These are phyloP conservation scores for Coleophoma cylindrospora DNA, from an alignment of 2,329 filamentous ascomycete genomes.

Conservation along the genomic window DNA sequence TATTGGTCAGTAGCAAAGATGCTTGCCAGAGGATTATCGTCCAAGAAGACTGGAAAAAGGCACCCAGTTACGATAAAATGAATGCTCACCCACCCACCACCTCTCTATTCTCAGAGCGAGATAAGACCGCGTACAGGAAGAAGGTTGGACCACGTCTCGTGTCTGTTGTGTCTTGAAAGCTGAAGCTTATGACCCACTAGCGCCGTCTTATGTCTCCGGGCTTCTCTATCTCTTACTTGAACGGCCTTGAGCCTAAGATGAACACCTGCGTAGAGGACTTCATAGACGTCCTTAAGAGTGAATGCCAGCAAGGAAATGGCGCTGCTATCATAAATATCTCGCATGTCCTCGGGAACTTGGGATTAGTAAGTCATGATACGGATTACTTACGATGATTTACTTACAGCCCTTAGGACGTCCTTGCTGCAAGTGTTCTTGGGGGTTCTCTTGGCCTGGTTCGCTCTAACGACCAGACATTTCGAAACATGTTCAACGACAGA, in stretches of 20 bases:
- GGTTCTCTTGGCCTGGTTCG: constrained; percentile 13
- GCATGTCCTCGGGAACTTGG: constrained; percentile 8
- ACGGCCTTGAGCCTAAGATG: constrained; percentile 11
- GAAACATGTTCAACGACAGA: constrained; percentile 8
- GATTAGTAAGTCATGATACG: constrained; percentile 5
- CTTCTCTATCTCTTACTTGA: constrained; percentile 14
- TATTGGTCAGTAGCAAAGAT: constrained; percentile 10
- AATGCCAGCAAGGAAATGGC: constrained; percentile 6
- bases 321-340: constrained; percentile 7
- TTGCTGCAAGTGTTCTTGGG: constrained; percentile 12
- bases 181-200: constrained; percentile 1
- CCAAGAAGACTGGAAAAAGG: constrained; percentile 11
- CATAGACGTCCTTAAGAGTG: constrained; percentile 3
- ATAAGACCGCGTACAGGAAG: constrained; percentile 10
- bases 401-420: constrained; percentile 8
- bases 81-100: constrained; percentile 1
- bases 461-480: constrained; percentile 8
- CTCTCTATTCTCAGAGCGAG: constrained; percentile 10
- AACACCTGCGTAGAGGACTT: constrained; percentile 11
- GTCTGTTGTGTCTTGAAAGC: neutral
- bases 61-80: constrained; percentile 8
- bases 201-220: constrained; percentile 12
- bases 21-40: constrained; percentile 10
- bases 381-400: no score
- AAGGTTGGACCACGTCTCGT: constrained; percentile 4